A percentile compares a stretch with the other conserved stretches of the same genome.
These are phyloP conservation scores for Trypanosoma avium DNA, from an alignment of 208 protist genomes.

Conservation along the genomic window DNA sequence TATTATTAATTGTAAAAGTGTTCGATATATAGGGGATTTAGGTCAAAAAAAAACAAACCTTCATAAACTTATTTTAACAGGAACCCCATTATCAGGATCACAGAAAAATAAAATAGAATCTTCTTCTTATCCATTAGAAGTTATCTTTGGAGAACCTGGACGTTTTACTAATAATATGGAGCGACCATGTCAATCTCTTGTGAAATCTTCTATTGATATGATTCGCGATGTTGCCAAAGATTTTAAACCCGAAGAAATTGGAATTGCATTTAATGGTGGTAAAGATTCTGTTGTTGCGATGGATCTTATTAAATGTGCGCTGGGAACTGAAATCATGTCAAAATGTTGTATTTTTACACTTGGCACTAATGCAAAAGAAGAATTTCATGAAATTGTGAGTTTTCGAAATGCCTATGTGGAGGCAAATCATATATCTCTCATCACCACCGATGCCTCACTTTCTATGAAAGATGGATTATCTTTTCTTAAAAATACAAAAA, in stretches of 20 bases:
- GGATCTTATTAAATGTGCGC: constrained; percentile 53
- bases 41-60: constrained; percentile 5
- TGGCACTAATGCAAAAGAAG: constrained; percentile 39
- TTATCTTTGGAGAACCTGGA: constrained; percentile 5
- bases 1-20: constrained; percentile 10
- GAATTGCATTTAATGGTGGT: constrained; percentile 89
- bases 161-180: neutral
- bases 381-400: constrained; percentile 72
- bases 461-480: constrained; percentile 61
- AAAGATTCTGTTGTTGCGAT: constrained; percentile 90
- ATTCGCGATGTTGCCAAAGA: constrained; percentile 38
- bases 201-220: constrained; percentile 33
- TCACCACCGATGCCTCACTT: constrained; percentile 25
- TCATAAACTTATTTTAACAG: constrained; percentile 9
- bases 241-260: constrained; percentile 54
- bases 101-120: constrained; percentile 4
- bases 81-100: constrained; percentile 16
- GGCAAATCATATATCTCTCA: constrained; percentile 29
- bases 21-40: constrained; percentile 21
- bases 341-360: constrained; percentile 60
- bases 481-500: constrained; percentile 36
- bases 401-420: constrained; percentile 63
- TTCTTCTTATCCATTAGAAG: neutral
- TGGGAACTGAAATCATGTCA: constrained; percentile 39
- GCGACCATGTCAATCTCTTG: constrained; percentile 7